These are phyloP conservation scores for Aspergillus cristatus DNA, from an alignment of 495 filamentous ascomycete species.

Conservation along the genomic window DNA sequence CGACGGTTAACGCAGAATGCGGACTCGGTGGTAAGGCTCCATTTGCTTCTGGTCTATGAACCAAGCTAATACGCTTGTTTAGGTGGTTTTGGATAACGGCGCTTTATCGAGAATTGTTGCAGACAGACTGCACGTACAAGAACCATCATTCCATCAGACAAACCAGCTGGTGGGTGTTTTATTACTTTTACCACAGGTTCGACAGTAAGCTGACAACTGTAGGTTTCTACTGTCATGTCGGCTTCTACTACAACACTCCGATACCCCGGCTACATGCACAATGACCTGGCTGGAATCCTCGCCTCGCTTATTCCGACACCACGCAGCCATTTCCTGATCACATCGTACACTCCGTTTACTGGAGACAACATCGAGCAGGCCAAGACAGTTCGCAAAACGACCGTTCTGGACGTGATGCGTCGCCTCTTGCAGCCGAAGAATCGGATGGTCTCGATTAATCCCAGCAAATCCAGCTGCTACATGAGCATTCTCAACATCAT, in stretches of 20 bases:
- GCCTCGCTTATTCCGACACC: slow-evolving; percentile 94
- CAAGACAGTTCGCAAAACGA: slow-evolving; percentile 95
- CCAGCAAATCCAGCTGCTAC: slow-evolving; percentile 95
- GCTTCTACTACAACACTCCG: slow-evolving; percentile 92
- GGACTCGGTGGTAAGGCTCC: slow-evolving; percentile 66
- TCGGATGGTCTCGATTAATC: slow-evolving; percentile 94
- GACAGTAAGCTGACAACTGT: background rate
- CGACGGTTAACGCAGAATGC: slow-evolving; percentile 87
- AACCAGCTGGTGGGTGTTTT: slow-evolving; percentile 67
- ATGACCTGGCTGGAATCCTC: slow-evolving; percentile 93
- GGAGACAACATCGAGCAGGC: slow-evolving; percentile 91
- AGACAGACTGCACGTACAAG: slow-evolving; percentile 85
- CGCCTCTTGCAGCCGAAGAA: slow-evolving; percentile 95
- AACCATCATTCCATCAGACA: slow-evolving; percentile 92
- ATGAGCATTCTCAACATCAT: slow-evolving; percentile 99
- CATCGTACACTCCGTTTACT: slow-evolving; percentile 95
- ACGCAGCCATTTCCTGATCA: slow-evolving; percentile 95
- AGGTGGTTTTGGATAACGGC: slow-evolving; percentile 93
- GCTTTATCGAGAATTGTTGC: slow-evolving; percentile 90
- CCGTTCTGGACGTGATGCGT: slow-evolving; percentile 95
- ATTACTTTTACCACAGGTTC: too few relatives aligned
- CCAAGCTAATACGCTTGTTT: slow-evolving; percentile 4
- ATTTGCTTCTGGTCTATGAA: background rate
- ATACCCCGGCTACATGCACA: slow-evolving; percentile 99
- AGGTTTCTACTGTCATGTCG: slow-evolving; percentile 95